phyloP scores from a whole-genome alignment of 208 protist species.

The Novymonas esmeraldas region DNA sequence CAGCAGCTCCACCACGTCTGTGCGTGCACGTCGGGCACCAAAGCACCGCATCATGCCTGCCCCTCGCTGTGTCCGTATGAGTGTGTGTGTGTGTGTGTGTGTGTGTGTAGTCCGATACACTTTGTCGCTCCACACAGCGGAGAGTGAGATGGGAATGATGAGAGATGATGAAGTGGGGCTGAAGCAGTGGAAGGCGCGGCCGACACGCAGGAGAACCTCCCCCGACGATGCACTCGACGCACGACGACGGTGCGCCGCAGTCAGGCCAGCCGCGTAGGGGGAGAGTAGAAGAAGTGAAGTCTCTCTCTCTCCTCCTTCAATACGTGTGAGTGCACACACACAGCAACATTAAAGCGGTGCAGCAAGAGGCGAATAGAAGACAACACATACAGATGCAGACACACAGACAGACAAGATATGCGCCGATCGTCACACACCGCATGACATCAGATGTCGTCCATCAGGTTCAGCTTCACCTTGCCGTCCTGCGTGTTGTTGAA shows the following conservation, averaged over 20 bases:
- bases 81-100: slow-evolving; percentile 3
- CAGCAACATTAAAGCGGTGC: not conserved
- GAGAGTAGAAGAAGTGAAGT: no score
- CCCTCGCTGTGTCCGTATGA: no score
- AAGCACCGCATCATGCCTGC: slow-evolving; percentile 31
- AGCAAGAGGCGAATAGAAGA: not conserved
- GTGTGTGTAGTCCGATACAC: not conserved
- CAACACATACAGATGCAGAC: not conserved
- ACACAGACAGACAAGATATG: no score
- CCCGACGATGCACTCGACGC: no score
- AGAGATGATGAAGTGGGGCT: no score
- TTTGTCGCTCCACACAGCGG: no score
- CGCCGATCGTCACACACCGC: no score
- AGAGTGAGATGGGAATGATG: not conserved
- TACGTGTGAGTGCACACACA: not conserved
- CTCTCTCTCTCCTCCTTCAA: no score
- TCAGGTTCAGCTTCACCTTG: slow-evolving; percentile 88
- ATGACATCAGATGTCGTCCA: slow-evolving; percentile 63
- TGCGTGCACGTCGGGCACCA: slow-evolving; percentile 31
- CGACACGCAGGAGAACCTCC: no score
- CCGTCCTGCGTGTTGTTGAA: slow-evolving; percentile 82
- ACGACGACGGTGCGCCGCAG: no score
- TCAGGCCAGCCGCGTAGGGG: no score
- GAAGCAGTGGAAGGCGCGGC: no score
- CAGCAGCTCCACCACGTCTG: slow-evolving; percentile 71